Base-by-base conservation (phyloP, 345 rosid species). In the Erysimum cheiranthoides region DNA sequence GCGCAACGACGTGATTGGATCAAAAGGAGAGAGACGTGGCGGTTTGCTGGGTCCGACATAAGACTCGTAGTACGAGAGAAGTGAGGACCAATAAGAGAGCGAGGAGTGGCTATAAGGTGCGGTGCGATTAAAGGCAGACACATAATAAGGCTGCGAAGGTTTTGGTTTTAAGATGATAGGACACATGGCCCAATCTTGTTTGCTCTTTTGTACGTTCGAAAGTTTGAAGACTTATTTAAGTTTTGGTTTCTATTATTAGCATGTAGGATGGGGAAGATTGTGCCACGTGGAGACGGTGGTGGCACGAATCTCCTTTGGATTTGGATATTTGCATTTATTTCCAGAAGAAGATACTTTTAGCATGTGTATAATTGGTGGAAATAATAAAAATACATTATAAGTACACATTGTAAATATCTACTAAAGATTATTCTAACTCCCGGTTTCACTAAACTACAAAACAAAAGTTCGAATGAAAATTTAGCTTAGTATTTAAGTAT, bases 1-100 rank as follows among this genome's bases (percentile, higher is more conserved):
- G 75, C 80, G 28, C 80, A 70, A 64, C 61, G 51, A 36, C 28
- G 52, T n/a, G 80, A 70, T 77, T 77, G 80, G 80, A n/a, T 21
- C 21, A 32, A 70, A 12, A 62, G 14, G 0, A 14, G 6, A 12
- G 49, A 63, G 66, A 70, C 80, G 76, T 77, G 80, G 80, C 76
- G 45, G 28, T 61, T 68, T 31, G 12, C 3, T 13, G 69, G 57
- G 53, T 49, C 78, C 68, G 14, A 51, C 30, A 3, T 53, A 0
- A 18, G 58, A 65, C 71, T 73, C 67, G 59, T 3, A 8, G 16
- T 32, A 51, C 73, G 70, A 74, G 39, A 31, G 14, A 3, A 2
- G 2, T 12, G 40, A 25, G 3, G 27, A 38, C 78, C 73, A 75
- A 75, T 67, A 1, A 21, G n/a, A 21, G 17, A 46, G 35, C 53